A percentile compares a stretch with the other conserved stretches of the same genome.
Conservation (phyloP, 1,284 basidiomycete species). For the Malassezia japonica region DNA sequence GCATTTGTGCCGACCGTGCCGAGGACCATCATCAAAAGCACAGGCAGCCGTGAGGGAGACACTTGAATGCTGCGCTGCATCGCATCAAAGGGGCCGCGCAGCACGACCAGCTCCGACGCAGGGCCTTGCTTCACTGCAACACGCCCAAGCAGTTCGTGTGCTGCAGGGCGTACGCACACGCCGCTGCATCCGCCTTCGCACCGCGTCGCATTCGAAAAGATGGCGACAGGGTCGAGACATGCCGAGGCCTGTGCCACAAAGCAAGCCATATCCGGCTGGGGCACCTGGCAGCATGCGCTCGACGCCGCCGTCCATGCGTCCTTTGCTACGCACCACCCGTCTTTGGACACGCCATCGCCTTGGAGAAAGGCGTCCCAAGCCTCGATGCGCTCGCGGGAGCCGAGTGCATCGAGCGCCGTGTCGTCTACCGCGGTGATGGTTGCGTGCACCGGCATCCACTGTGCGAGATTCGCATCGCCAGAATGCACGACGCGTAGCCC, state of each 20-base stretch:
- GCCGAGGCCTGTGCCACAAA: neutral
- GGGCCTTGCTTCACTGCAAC: neutral
- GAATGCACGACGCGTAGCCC: slow-evolving; percentile 4
- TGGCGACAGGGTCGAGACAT: slow-evolving; percentile 8
- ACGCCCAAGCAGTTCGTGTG: slow-evolving; percentile 1
- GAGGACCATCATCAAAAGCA: neutral
- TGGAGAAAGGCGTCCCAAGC: slow-evolving; percentile 5
- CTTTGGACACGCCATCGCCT: neutral
- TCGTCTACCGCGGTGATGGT: slow-evolving; percentile 10
- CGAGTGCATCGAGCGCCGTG: neutral
- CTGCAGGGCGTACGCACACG: slow-evolving; percentile 3
- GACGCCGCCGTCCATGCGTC: slow-evolving; percentile 1
- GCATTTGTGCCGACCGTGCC: neutral
- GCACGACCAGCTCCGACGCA: neutral
- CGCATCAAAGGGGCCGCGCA: slow-evolving; percentile 7
- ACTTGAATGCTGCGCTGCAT: neutral
- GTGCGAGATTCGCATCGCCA: neutral
- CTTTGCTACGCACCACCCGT: slow-evolving; percentile 15
- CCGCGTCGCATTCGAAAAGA: neutral
- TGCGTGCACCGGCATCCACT: neutral
- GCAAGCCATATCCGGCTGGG: neutral
- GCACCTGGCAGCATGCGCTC: neutral
- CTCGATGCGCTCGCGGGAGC: neutral
- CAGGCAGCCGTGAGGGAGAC: neutral
- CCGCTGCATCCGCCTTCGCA: neutral